Evolutionary conservation across 805 yeast species (phyloP).

Genomic region (Alloascoidea hylecoeti): DNA sequence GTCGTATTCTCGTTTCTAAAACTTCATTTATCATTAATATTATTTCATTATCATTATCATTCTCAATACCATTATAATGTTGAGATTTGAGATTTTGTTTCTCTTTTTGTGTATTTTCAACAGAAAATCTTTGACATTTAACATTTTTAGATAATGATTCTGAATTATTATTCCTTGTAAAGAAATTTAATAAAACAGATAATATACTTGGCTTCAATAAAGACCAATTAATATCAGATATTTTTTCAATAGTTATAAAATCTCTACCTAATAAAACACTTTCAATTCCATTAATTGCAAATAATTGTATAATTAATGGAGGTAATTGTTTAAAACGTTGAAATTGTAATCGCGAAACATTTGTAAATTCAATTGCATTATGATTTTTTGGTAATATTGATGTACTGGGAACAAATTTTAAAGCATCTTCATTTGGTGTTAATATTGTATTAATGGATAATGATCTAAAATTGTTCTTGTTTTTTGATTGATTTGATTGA

Average conservation of each 20-base stretch:
- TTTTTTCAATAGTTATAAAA: conserved; percentile 51
- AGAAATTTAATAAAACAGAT: conserved; percentile 14
- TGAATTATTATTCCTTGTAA: neutral
- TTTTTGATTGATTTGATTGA: too few relatives aligned
- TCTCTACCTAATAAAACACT: conserved; percentile 50
- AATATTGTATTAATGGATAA: conserved; percentile 53
- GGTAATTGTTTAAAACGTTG: conserved; percentile 42
- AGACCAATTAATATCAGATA: conserved; percentile 42
- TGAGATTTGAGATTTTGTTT: neutral
- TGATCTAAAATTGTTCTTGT: too few relatives aligned
- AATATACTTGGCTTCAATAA: conserved; percentile 35
- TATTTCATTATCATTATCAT: conserved; percentile 47
- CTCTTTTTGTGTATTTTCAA: too few relatives aligned
- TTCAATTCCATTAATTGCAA: conserved; percentile 48
- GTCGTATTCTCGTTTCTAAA: conserved; percentile 69
- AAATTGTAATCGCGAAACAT: conserved; percentile 52
- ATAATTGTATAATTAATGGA: conserved; percentile 45
- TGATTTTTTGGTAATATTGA: conserved; percentile 33
- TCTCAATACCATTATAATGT: conserved; percentile 25
- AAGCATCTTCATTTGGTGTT: conserved; percentile 58
- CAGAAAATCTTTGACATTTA: too few relatives aligned
- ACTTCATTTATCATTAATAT: conserved; percentile 63
- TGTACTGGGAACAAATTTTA: conserved; percentile 50
- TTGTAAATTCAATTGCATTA: conserved; percentile 38
- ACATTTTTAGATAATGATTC: neutral